Evolutionary conservation across 208 protist genomes (phyloP), one percentile per base, ranked within the genome.

Genomic region (Trypanosoma lewisi): DNA sequence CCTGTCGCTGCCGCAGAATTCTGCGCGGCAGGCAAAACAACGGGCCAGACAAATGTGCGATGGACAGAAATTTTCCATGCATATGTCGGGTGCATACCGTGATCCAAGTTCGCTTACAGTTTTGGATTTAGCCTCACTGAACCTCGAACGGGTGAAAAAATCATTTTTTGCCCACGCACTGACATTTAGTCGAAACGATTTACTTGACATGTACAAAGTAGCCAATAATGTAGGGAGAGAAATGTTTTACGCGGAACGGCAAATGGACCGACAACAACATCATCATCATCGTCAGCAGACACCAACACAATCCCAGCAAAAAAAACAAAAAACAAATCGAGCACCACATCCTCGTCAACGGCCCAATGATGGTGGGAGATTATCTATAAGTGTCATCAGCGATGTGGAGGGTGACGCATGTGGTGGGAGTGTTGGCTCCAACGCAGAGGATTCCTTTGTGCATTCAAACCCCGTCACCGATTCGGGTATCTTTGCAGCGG

Each of bases 111-210:
- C 63, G 16, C 68, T 84, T 2, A 70, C 73, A 23, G 72, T 92
- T 48, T 55, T 92, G 39, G 65, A 87, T 39, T 72, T 87, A 19
- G 80, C 80, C 2, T 52, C 70, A n/a, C 69, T 69, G 14, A 82
- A 92, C 51, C 69, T 92, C 51, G 77, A 89, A 19, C 56, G 50
- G 63, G 53, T 92, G 28, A 77, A 75, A 52, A 63, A 48, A 33
- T 85, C 81, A 1, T 80, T 92, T 42, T 54, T 77, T 34, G 80
- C 73, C 2, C 85, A 92, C 62, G 81, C 73, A 12, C 27, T 59
- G 30, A 34, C 67, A 6, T 80, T 73, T 55, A 66, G 64, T 45
- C 57, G 63, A 19, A 60, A 49, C n/a, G 77, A 83, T 34, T 59
- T 89, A 23, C 44, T 75, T 19, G 57, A 65, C n/a, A 62, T 79